Evolutionary conservation across 2,329 filamentous ascomycete species (phyloP).

Genomic region (Claviceps sorghi): DNA sequence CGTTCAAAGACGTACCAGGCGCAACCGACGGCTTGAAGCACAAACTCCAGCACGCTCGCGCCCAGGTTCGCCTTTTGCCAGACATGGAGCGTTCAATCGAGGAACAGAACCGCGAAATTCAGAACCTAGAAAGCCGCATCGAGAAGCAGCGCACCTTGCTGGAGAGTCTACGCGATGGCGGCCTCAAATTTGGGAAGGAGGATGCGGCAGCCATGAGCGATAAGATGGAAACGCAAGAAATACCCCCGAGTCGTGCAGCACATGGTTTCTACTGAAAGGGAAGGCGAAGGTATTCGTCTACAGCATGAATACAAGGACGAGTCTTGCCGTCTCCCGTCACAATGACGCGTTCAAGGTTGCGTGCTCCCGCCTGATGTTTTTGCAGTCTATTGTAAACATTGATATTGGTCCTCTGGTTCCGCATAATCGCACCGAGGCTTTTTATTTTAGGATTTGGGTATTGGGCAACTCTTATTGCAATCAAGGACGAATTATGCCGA

Average conservation of each 20-base stretch:
- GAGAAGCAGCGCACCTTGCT: conserved; percentile 46
- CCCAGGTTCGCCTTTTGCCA: conserved; percentile 48
- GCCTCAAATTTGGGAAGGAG: conserved; percentile 20
- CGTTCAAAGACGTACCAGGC: conserved; percentile 60
- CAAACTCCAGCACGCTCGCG: conserved; percentile 65
- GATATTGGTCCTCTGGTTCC: neutral
- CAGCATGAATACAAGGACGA: neutral
- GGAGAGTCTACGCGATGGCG: conserved; percentile 34
- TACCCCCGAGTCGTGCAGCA: neutral
- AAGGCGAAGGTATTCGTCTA: neutral
- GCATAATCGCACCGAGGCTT: neutral
- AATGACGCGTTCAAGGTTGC: neutral
- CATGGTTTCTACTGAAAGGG: neutral
- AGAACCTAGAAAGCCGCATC: conserved; percentile 49
- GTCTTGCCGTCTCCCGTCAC: neutral
- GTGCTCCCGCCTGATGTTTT: neutral
- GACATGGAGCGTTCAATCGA: conserved; percentile 52
- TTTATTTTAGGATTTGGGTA: neutral
- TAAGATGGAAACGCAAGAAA: conserved; percentile 26
- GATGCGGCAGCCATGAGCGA: conserved; percentile 14
- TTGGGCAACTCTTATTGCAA: neutral
- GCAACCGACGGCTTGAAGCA: conserved; percentile 69
- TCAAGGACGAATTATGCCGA: conserved; percentile 22
- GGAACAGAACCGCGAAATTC: conserved; percentile 60
- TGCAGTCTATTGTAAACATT: neutral